Conservation (phyloP, 78 protist species). For the Goniomonas avonlea region DNA sequence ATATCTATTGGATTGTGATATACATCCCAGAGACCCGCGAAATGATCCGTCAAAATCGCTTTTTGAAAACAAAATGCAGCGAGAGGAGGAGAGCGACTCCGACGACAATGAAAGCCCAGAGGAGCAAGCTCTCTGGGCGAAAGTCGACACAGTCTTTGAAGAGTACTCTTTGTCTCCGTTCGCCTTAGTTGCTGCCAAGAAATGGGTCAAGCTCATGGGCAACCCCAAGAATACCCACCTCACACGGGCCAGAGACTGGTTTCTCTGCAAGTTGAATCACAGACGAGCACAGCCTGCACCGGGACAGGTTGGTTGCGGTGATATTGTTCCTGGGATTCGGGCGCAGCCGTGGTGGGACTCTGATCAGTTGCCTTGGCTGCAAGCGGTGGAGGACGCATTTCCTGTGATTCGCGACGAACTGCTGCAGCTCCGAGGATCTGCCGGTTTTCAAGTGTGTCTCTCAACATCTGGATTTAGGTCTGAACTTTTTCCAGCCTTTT, state of each 20-base stretch:
- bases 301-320: conserved; percentile 24
- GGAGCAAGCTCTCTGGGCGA: no score
- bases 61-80: no score
- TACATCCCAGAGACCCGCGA: no score
- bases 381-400: background rate
- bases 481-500: conserved; percentile 18
- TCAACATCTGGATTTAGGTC: no score
- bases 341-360: conserved; percentile 13
- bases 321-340: conserved; percentile 14
- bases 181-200: background rate
- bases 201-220: conserved; percentile 23
- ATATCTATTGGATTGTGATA: no score
- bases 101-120: no score
- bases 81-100: no score
- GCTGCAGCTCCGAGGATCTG: background rate
- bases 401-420: background rate
- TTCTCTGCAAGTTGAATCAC: background rate
- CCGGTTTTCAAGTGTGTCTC: no score
- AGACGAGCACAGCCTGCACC: background rate
- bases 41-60: no score
- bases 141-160: background rate
- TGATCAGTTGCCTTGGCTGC: background rate
- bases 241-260: conserved; percentile 1
- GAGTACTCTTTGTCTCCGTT: conserved; percentile 7
- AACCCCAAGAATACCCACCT: background rate